Evolutionary conservation across 2,329 filamentous ascomycete species (phyloP), one percentile per base, ranked within the genome.

Genomic region (Colletotrichum sp.): DNA sequence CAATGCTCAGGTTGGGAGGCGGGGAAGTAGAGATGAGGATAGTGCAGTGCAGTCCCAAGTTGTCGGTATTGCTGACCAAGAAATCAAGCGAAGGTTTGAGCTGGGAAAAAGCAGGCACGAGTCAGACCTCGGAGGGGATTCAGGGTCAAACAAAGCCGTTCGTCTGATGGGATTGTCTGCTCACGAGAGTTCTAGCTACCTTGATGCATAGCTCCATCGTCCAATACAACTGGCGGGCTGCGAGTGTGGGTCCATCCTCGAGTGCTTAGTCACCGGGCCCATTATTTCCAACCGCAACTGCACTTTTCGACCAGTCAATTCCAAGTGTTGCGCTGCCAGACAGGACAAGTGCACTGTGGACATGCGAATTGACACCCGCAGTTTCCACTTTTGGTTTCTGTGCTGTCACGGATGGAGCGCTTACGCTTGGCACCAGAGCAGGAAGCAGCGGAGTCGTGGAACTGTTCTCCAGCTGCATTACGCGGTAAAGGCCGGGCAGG

Each of bases 391-490:
- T 73, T 15, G 70, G 56, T 69, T 73, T 65, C 30, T 66, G 36
- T 71, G 43, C 55, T 32, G 68, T 71, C 72, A 71, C 55, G 6
- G 62, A 71, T 72, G 62, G 73, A 68, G 39, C 43, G 43, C 32
- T 64, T 22, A 22, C 34, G 34, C 64, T 75, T 67, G 73, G 70
- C 69, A 52, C 61, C 30, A 55, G 13, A 25, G 22, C 43, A 48
- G n/a, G 22, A 16, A 28, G 25, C 73, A 64, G 73, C 64, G 64
- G 69, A 43, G 25, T 28, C 69, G 56, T 75, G 73, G 70, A 73
- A 75, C 56, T 65, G 10, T 58, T 65, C 43, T 39, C 73, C 73
- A 65, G 69, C 12, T 62, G 64, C 30, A 73, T 69, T 30, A 48
- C 18, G 39, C 39, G 18, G 39, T 48, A 27, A 34, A 7, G n/a